Percentiles rank a stretch among this genome's conserved stretches.
phyloP scores from a whole-genome alignment of 2,329 filamentous ascomycete genomes.

The Pseudogymnoascus sp. region DNA sequence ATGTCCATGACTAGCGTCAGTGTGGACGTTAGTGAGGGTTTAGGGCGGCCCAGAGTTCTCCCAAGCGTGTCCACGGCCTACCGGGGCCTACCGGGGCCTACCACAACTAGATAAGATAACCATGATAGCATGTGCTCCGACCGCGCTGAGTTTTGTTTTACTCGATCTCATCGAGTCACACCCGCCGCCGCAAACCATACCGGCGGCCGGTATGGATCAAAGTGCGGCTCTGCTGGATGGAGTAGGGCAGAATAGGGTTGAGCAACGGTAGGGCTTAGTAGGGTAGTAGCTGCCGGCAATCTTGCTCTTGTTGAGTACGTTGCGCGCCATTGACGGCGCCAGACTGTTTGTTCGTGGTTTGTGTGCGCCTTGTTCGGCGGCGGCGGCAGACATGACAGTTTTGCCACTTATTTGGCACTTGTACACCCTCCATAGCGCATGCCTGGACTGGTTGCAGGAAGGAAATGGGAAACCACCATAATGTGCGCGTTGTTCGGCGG shows the following conservation, averaged over 20 bases:
- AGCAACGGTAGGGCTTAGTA: too few species aligned
- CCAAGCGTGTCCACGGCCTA: background rate
- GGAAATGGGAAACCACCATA: background rate
- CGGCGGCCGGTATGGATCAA: background rate
- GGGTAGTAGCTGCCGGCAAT: too few species aligned
- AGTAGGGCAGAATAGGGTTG: background rate
- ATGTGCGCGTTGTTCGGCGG: background rate
- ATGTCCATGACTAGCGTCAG: background rate
- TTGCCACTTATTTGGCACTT: background rate
- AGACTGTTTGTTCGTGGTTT: too few species aligned
- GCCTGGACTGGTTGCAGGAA: background rate
- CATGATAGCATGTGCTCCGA: conserved; percentile 3
- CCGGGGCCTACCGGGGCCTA: background rate
- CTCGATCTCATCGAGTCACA: conserved; percentile 9
- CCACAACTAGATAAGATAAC: background rate
- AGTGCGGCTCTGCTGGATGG: background rate
- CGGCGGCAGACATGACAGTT: too few species aligned
- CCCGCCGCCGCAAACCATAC: background rate
- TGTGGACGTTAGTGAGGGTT: background rate
- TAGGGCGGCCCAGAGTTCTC: background rate
- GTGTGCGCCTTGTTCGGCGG: too few species aligned
- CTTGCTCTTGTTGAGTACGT: too few species aligned
- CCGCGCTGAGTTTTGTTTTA: background rate
- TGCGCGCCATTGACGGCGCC: too few species aligned
- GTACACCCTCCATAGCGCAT: background rate